Conservation (phyloP, 495 filamentous ascomycete species). For the Penicillium egyptiacum region DNA sequence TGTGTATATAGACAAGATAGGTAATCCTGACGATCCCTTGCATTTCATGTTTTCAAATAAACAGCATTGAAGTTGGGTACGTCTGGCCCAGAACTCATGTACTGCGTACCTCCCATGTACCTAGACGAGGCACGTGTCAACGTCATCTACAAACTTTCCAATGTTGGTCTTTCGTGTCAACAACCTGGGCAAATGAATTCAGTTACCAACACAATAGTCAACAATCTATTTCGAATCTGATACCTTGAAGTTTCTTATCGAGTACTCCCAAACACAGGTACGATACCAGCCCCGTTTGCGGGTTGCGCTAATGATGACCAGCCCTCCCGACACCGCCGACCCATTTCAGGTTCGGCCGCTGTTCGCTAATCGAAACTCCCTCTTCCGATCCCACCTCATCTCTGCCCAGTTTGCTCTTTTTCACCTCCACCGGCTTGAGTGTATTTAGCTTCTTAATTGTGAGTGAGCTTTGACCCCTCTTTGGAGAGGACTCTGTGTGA, state of each 20-base stretch:
- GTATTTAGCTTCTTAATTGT: conserved; percentile 18
- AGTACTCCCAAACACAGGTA: not conserved
- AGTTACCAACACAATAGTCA: not conserved
- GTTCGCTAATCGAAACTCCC: conserved; percentile 24
- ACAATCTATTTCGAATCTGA: conserved; percentile 2
- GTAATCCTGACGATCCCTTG: not conserved
- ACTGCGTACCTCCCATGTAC: too few species aligned
- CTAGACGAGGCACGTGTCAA: not conserved
- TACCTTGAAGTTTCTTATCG: not conserved
- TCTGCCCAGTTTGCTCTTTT: conserved; percentile 5
- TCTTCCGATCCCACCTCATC: conserved; percentile 13
- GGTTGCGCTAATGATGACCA: conserved; percentile 20
- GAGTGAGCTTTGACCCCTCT: conserved; percentile 17
- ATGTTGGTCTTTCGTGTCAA: too few species aligned
- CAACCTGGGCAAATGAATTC: too few species aligned
- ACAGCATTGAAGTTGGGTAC: not conserved
- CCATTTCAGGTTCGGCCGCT: conserved; percentile 25
- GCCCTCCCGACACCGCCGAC: conserved; percentile 24
- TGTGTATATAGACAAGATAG: conserved; percentile 3
- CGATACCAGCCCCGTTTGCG: conserved; percentile 9
- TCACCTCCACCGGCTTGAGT: conserved; percentile 1
- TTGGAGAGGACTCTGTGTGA: conserved; percentile 13
- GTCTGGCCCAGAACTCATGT: conserved; percentile 1
- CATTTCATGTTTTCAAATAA: not conserved
- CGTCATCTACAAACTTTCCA: not conserved